Base-by-base conservation (phyloP, 2,329 filamentous ascomycete genomes). In the Aureobasidium sp. region DNA sequence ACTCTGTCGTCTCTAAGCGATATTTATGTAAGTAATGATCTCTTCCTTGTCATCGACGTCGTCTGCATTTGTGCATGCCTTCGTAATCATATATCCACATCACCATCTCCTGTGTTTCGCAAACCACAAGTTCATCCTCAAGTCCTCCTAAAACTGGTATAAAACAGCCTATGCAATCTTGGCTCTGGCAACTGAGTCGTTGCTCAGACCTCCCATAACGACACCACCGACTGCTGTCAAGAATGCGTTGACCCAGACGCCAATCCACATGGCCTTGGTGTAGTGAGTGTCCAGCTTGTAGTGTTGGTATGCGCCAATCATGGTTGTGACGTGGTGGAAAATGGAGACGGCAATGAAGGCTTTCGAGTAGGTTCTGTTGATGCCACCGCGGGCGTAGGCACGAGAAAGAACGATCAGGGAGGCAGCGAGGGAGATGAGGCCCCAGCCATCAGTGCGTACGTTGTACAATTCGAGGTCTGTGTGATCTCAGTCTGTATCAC, bases 391-490 rank as follows among this genome's bases (percentile, higher is more conserved):
- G 2, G 71, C 68, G 17, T 73, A 67, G 13, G 70, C 71, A 57
- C 70, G 70, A 29, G 68, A 67, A 37, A 74, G 63, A 32, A 69
- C 67, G 3, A 74, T 61, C 9, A 74, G 68, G 12, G 73, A 65
- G 8, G 66, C 62, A 17, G 70, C 65, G 39, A 74, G 66, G 27
- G 72, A 67, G 37, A 73, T 61, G 26, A 74, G 71, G 47, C 70
- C 67, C 66, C 68, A 74, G 65, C 69, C 72, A 62, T 74, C 72
- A 60, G 70, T 73, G 60, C 71, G 66, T 62, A 70, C 70, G 46
- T 68, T 74, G 70, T 74, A 74, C 66, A 73, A 64, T 58, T 74
- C 72, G 52, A 74, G 71, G 63, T 74, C 72, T 73, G 64, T 17
- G 2, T 32, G 23, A 12, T 62, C 47, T 39, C 12, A 34, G 46